These are phyloP conservation scores for maize (Zea mays) DNA, from an alignment of 176 grass and related monocot genomes.

Conservation along the genomic window DNA sequence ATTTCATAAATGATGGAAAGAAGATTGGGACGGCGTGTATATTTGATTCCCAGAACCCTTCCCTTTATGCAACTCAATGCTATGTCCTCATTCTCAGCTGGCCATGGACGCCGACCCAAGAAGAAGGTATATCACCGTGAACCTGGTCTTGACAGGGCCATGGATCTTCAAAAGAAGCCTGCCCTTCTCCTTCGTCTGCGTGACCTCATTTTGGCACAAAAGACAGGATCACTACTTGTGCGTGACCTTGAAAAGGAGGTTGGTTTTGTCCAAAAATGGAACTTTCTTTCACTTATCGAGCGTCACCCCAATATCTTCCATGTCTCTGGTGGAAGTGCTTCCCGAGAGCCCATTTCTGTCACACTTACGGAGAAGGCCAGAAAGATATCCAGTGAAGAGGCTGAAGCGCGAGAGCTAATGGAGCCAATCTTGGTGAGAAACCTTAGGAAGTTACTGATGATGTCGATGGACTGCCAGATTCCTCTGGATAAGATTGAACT, in stretches of 20 bases:
- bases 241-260: conserved; percentile 86
- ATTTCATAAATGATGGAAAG: conserved; percentile 9
- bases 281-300: conserved; percentile 66
- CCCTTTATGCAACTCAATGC: conserved; percentile 36
- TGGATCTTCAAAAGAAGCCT: conserved; percentile 85
- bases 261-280: conserved; percentile 85
- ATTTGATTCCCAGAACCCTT: conserved; percentile 2
- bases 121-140: conserved; percentile 89
- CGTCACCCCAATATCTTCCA: conserved; percentile 68
- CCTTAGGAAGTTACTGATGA: conserved; percentile 78
- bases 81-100: conserved; percentile 55
- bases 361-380: conserved; percentile 70
- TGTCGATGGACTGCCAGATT: conserved; percentile 87
- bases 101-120: conserved; percentile 61
- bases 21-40: conserved; percentile 20
- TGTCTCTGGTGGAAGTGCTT: conserved; percentile 56
- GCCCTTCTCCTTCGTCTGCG: conserved; percentile 61
- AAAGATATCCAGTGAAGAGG: conserved; percentile 63
- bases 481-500: conserved; percentile 78
- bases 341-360: conserved; percentile 57
- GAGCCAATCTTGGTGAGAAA: conserved; percentile 77
- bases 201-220: conserved; percentile 56
- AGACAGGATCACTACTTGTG: conserved; percentile 55
- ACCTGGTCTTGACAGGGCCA: conserved; percentile 70
- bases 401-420: conserved; percentile 52